These are phyloP conservation scores for Alternaria longipes DNA, from an alignment of 2,329 filamentous ascomycete genomes.

Conservation along the genomic window DNA sequence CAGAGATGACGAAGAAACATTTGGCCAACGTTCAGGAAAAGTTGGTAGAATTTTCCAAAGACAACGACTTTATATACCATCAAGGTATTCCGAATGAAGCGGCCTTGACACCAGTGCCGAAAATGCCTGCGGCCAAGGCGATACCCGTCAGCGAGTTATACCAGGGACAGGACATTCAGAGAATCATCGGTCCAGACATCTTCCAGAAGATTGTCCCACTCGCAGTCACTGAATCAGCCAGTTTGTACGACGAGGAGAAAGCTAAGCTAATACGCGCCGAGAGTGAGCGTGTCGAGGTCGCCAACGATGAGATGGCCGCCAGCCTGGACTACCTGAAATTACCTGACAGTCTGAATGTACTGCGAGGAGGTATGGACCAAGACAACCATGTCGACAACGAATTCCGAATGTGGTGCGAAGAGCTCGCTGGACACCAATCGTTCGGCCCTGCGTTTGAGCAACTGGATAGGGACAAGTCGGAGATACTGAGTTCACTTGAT, in stretches of 20 bases:
- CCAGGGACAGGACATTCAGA: slow-evolving; percentile 94
- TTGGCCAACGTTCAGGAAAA: slow-evolving; percentile 82
- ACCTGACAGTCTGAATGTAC: slow-evolving; percentile 84
- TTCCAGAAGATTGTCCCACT: slow-evolving; percentile 97
- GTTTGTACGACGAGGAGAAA: slow-evolving; percentile 98
- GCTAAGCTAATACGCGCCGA: slow-evolving; percentile 94
- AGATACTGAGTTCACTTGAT: slow-evolving; percentile 77
- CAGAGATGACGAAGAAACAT: slow-evolving; percentile 87
- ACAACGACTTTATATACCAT: slow-evolving; percentile 99
- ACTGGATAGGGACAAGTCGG: slow-evolving; percentile 78
- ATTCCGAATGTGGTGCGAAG: slow-evolving; percentile 92
- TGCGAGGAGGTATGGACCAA: slow-evolving; percentile 93
- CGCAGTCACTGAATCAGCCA: slow-evolving; percentile 94
- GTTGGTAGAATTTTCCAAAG: slow-evolving; percentile 78
- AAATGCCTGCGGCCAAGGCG: slow-evolving; percentile 93
- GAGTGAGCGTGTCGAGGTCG: slow-evolving; percentile 89
- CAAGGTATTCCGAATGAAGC: slow-evolving; percentile 89
- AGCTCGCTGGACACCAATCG: slow-evolving; percentile 84
- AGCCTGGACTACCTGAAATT: slow-evolving; percentile 93
- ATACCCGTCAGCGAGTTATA: slow-evolving; percentile 97
- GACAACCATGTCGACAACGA: slow-evolving; percentile 89
- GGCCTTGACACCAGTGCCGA: slow-evolving; percentile 80
- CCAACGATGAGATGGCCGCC: slow-evolving; percentile 94
- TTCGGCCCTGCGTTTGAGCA: slow-evolving; percentile 82
- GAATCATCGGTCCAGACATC: slow-evolving; percentile 95